Base-by-base conservation (phyloP, 2,329 filamentous ascomycete genomes). In the Verticillium nonalfalfae region DNA sequence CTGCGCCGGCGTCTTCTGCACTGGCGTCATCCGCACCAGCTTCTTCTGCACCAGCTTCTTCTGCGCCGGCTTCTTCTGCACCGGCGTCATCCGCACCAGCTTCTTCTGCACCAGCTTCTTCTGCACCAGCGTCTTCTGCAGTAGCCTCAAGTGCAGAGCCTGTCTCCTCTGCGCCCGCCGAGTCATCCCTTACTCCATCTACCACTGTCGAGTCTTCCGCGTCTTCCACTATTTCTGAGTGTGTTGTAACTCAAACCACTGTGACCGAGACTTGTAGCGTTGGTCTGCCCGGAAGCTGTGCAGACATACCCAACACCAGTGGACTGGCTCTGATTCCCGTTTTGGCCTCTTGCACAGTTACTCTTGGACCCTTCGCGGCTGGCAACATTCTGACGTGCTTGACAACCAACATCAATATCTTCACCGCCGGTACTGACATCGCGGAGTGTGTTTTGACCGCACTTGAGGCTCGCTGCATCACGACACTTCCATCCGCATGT, bases 241-340 rank as follows among this genome's bases (percentile, higher is more conserved):
- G 45, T 26, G 45, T 52, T 3, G 45, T 52, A 9, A 52, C 45
- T 9, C n/a, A n/a, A 52, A 52, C 45, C 18, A 18, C 45, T 3
- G 45, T 52, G 10, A 21, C 45, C 13, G 45, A 52, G 33, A 34
- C 34, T 31, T 56, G 54, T 26, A 35, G 33, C 7, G 26, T 34
- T 33, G 54, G 26, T 11, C 61, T 66, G 14, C 65, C 65, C 1
- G 36, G 61, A 34, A 58, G 60, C 33, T 67, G 66, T 50, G 13
- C 61, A 18, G 34, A 45, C 3, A 58, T 67, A 3, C 58, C 18
- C 9, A 40, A 31, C 15, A 18, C 52, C 9, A 57, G 58, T 36
- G 64, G 63, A 7, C 40, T 67, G 18, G 61, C 60, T 1, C 59
- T 66, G 13, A 4, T 61, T 9, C 35, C 58, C 13, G 56, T 61